Percentiles rank a stretch among this genome's conserved stretches.
phyloP scores from a whole-genome alignment of 352 stramenopile species.

The Thalassiosira oceanica region DNA sequence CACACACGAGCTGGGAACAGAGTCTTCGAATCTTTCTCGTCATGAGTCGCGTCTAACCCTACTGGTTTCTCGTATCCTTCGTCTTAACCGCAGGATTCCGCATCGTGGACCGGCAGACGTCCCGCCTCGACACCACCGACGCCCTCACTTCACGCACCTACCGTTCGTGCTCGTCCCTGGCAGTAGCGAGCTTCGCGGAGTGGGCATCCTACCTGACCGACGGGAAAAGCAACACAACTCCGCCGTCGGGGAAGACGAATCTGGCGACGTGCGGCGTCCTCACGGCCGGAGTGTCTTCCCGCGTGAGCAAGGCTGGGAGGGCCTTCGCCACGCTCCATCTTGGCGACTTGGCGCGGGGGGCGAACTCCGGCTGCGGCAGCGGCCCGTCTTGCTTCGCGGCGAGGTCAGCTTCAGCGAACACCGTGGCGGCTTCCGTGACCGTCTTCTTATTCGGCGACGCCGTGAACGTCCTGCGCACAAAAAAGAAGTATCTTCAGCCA shows the following conservation, averaged over 20 bases:
- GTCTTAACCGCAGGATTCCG: constrained; percentile 25
- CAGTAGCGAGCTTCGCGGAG: constrained; percentile 7
- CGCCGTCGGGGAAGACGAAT: constrained; percentile 47
- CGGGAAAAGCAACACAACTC: constrained; percentile 2
- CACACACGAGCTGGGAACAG: too few relatives aligned
- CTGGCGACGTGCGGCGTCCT: constrained; percentile 63
- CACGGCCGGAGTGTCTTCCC: constrained; percentile 52
- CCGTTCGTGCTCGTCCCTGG: constrained; percentile 21
- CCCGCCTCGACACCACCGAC: constrained; percentile 16
- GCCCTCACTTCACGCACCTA: constrained; percentile 16
- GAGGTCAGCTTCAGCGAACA: background rate
- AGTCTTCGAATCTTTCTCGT: too few relatives aligned
- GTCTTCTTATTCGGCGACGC: constrained; percentile 78
- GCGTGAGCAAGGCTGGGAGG: constrained; percentile 41
- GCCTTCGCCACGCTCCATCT: constrained; percentile 65
- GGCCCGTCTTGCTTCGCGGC: too few relatives aligned
- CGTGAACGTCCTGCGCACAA: constrained; percentile 31
- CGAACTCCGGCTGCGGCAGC: constrained; percentile 12
- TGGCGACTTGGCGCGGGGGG: constrained; percentile 38
- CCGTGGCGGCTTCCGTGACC: constrained; percentile 36
- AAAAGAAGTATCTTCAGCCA: constrained; percentile 20
- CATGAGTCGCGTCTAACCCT: too few relatives aligned
- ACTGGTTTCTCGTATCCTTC: too few relatives aligned
- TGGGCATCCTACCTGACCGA: constrained; percentile 8
- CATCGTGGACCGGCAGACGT: constrained; percentile 34